phyloP scores from a whole-genome alignment of 345 rosid species.

The Linum lewisii region DNA sequence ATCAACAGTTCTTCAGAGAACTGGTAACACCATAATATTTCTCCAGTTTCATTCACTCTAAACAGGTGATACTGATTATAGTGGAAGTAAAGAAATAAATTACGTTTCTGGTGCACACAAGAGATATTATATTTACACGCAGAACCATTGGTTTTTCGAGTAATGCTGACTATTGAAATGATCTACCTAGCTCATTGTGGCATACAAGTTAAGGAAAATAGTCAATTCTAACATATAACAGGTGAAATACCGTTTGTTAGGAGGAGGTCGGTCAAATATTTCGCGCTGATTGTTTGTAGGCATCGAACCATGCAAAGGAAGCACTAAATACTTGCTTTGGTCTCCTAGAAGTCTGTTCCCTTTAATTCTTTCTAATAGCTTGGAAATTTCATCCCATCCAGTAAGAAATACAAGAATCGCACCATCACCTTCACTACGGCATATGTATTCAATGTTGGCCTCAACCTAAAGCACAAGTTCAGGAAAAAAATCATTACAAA shows the following conservation, averaged over 20 bases:
- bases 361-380: slow-evolving; percentile 66
- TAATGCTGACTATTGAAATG: too few species aligned
- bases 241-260: slow-evolving; percentile 42
- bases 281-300: slow-evolving; percentile 80
- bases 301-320: slow-evolving; percentile 94
- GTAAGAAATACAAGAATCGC: slow-evolving; percentile 94
- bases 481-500: neutral
- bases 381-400: slow-evolving; percentile 96
- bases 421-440: slow-evolving; percentile 72
- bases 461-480: slow-evolving; percentile 50
- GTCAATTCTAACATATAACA: neutral
- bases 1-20: too few species aligned
- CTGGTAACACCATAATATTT: too few species aligned
- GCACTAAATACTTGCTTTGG: slow-evolving; percentile 62
- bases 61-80: too few species aligned
- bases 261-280: slow-evolving; percentile 79
- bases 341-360: slow-evolving; percentile 71
- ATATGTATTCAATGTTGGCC: slow-evolving; percentile 61
- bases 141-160: too few species aligned
- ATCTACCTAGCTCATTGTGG: neutral
- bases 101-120: too few species aligned
- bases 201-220: neutral
- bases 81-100: too few species aligned
- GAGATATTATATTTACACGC: too few species aligned
- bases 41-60: too few species aligned